Conservation (phyloP, 306 rosid genomes). For the Prunus mira region DNA sequence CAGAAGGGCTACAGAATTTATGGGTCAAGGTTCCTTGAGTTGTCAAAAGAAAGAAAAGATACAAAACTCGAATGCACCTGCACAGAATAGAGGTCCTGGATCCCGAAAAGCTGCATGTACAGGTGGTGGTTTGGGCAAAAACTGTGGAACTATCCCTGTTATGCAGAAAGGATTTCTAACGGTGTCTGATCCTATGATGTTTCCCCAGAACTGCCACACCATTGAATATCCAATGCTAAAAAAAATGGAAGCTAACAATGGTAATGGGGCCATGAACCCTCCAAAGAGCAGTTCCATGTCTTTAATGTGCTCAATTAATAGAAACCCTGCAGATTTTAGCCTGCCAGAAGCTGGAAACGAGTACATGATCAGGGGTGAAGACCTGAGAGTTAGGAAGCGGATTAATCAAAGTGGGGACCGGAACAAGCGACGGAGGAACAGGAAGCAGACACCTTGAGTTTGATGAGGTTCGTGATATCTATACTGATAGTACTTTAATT, state of each 20-base stretch:
- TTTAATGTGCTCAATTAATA: slow-evolving; percentile 53
- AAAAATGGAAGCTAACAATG: slow-evolving; percentile 33
- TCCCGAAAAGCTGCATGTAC: slow-evolving; percentile 17
- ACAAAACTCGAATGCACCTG: slow-evolving; percentile 39
- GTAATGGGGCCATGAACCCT: slow-evolving; percentile 38
- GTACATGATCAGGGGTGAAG: slow-evolving; percentile 89
- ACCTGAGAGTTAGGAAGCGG: slow-evolving; percentile 54
- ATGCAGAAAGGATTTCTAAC: slow-evolving; percentile 22
- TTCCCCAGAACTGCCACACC: slow-evolving; percentile 27
- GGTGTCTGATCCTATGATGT: slow-evolving; percentile 28
- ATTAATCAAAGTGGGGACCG: slow-evolving; percentile 28
- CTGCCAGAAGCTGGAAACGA: slow-evolving; percentile 54
- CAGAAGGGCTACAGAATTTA: slow-evolving; percentile 31
- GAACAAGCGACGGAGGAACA: slow-evolving; percentile 50
- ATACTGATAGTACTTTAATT: slow-evolving; percentile 31
- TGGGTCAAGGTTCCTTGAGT: slow-evolving; percentile 42
- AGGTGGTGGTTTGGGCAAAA: slow-evolving; percentile 30
- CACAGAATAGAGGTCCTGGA: slow-evolving; percentile 35
- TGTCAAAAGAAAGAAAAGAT: slow-evolving; percentile 54
- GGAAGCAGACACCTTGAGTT: slow-evolving; percentile 46
- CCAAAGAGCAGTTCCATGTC: slow-evolving; percentile 35
- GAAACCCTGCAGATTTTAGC: slow-evolving; percentile 93
- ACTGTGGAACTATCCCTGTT: slow-evolving; percentile 28
- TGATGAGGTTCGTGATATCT: slow-evolving; percentile 25
- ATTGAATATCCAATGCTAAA: slow-evolving; percentile 33